Evolutionary conservation across 306 rosid genomes (phyloP), one percentile per base, ranked within the genome.

Genomic region (Corylus avellana): DNA sequence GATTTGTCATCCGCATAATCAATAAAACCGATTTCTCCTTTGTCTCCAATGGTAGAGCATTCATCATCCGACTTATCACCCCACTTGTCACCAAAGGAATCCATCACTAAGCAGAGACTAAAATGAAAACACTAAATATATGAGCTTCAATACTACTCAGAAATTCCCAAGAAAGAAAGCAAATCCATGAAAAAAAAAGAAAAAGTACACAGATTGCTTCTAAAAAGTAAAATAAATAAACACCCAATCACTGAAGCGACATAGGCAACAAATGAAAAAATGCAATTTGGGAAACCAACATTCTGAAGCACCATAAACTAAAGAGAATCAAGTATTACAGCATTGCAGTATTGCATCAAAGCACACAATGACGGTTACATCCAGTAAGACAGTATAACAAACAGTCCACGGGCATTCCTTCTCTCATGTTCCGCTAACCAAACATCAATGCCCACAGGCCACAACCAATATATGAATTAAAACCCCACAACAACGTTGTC

Each of bases 1-100:
- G 97, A 91, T 75, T 78, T 83, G 83, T 95, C 92, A 80, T 93
- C 96, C 57, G 85, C 91, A 14, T 83, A 95, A 86, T 95, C 99
- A 8, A 95, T 82, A 77, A 84, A 95, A 13, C 92, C 90, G 1
- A 95, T 83, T 75, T 95, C 97, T 55, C 92, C 99, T 77, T 87
- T 91, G 35, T 79, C 94, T 77, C 89, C 93, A 44, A 95, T 88
- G 66, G 87, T 91, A 12, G 99, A 95, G 81, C 88, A 80, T 64
- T 91, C 99, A 1, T 86, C 97, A 8, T 74, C 96, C 80, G 89
- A 87, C 70, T 83, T 78, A 1, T 86, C 97, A 8, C 74, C 96
- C 80, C 90, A 87, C 70, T 83, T 78, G 55, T 78, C 84, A 61
- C 88, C 91, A 8, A 69, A 44, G 8, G 79, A 73, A 78, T 89